These are phyloP conservation scores for Polygonum maritimum DNA, from an alignment of 148 eudicot species.

Conservation along the genomic window DNA sequence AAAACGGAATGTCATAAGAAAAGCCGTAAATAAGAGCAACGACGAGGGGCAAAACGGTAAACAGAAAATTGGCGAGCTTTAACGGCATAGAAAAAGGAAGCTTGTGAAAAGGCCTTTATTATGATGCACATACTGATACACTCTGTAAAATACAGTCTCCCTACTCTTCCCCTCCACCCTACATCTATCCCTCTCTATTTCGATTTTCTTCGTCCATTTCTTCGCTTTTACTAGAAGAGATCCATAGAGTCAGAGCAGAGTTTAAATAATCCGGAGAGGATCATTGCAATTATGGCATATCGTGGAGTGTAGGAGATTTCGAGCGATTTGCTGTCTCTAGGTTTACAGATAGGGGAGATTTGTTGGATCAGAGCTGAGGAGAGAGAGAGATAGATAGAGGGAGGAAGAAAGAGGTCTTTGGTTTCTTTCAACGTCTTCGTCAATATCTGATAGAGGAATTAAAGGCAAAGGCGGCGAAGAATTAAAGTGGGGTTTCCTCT, in stretches of 20 bases:
- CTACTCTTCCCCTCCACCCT: slow-evolving; percentile 12
- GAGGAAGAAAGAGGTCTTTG: slow-evolving; percentile 26
- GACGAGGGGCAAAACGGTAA: slow-evolving; percentile 18
- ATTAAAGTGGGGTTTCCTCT: slow-evolving; percentile 16
- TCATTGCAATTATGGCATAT: slow-evolving; percentile 7
- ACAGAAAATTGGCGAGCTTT: slow-evolving; percentile 20
- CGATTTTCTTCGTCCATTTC: neutral
- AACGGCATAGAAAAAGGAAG: slow-evolving; percentile 23
- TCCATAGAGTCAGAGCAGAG: no score
- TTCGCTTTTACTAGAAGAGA: no score
- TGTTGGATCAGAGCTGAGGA: slow-evolving; percentile 1
- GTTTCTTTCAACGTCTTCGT: neutral
- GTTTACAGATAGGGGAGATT: neutral
- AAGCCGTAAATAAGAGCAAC: neutral
- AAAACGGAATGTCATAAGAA: neutral
- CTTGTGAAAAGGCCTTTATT: slow-evolving; percentile 13
- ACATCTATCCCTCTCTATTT: neutral
- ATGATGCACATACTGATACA: slow-evolving; percentile 8
- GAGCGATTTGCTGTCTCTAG: neutral
- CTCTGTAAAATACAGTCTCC: slow-evolving; percentile 33
- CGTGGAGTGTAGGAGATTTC: slow-evolving; percentile 2
- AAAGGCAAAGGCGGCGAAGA: slow-evolving; percentile 47
- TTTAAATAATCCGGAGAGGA: neutral
- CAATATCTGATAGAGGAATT: slow-evolving; percentile 13
- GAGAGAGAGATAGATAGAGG: slow-evolving; percentile 1